These are phyloP conservation scores for Pestalotiopsis sp. DNA, from an alignment of 2,329 filamentous ascomycete genomes.

Conservation along the genomic window DNA sequence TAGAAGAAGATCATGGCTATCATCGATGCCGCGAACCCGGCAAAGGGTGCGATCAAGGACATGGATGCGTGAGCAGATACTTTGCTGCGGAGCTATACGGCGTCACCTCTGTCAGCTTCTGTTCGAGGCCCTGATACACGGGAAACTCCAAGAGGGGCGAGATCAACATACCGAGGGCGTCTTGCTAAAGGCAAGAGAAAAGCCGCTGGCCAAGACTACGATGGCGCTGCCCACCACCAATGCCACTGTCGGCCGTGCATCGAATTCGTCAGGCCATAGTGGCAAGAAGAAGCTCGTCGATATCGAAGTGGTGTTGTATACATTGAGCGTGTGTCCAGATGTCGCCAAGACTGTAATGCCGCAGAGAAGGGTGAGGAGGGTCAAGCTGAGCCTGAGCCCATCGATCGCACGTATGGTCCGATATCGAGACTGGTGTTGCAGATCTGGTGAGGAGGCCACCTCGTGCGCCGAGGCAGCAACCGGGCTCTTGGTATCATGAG, in stretches of 20 bases:
- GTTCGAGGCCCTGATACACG: background rate
- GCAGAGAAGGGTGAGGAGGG: conserved; percentile 50
- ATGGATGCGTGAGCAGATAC: conserved; percentile 36
- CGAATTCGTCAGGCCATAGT: conserved; percentile 61
- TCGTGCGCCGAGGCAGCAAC: conserved; percentile 52
- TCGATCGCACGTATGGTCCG: conserved; percentile 43
- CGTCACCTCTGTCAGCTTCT: background rate
- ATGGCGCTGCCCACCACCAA: conserved; percentile 55
- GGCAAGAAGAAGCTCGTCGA: conserved; percentile 50
- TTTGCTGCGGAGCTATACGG: conserved; percentile 40
- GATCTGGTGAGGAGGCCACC: conserved; percentile 42
- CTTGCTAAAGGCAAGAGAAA: conserved; percentile 52
- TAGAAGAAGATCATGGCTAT: conserved; percentile 62
- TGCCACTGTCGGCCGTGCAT: conserved; percentile 58
- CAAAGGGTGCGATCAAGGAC: conserved; percentile 41
- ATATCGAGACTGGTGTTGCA: conserved; percentile 39
- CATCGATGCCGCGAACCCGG: conserved; percentile 49
- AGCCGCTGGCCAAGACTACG: conserved; percentile 48
- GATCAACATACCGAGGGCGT: conserved; percentile 48
- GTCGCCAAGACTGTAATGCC: conserved; percentile 57
- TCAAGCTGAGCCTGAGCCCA: conserved; percentile 48
- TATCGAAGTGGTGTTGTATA: conserved; percentile 58
- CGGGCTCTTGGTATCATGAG: conserved; percentile 40
- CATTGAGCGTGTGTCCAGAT: conserved; percentile 54
- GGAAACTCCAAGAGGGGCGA: too few species aligned